These are phyloP conservation scores for Microcera coccophila DNA, from an alignment of 2,329 filamentous ascomycete genomes.

Conservation along the genomic window DNA sequence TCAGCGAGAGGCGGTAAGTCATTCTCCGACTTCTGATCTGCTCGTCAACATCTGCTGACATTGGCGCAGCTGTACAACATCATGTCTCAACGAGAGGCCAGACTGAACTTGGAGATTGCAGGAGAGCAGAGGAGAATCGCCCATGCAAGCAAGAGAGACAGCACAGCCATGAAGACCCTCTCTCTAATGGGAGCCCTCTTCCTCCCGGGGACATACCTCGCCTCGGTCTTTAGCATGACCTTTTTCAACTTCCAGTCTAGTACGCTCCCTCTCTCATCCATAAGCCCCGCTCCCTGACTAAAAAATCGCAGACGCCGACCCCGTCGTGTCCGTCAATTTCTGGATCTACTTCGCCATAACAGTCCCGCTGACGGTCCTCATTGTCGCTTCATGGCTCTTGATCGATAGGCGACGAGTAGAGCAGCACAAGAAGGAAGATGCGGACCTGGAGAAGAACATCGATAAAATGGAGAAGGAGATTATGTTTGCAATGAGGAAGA, in stretches of 20 bases:
- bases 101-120: slow-evolving; percentile 61
- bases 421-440: slow-evolving; percentile 47
- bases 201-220: slow-evolving; percentile 58
- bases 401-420: slow-evolving; percentile 50
- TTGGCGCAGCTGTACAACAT: slow-evolving; percentile 57
- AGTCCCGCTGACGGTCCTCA: slow-evolving; percentile 52
- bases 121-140: slow-evolving; percentile 57
- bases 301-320: slow-evolving; percentile 27
- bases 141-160: slow-evolving; percentile 58
- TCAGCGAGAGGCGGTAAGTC: slow-evolving; percentile 56
- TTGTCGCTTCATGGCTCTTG: slow-evolving; percentile 53
- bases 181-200: slow-evolving; percentile 62
- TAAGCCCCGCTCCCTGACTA: slow-evolving; percentile 1
- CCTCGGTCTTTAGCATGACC: slow-evolving; percentile 63
- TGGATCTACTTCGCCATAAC: slow-evolving; percentile 64
- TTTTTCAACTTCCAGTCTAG: slow-evolving; percentile 60
- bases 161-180: slow-evolving; percentile 62
- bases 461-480: slow-evolving; percentile 55
- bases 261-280: slow-evolving; percentile 16
- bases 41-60: slow-evolving; percentile 9
- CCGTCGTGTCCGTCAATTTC: slow-evolving; percentile 47
- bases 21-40: neutral
- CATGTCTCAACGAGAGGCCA: slow-evolving; percentile 61
- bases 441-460: slow-evolving; percentile 52
- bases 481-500: slow-evolving; percentile 52